A percentile compares a stretch with the other conserved stretches of the same genome.
These are phyloP conservation scores for Forsythia suspensa DNA, from an alignment of 257 asterid genomes.

Conservation along the genomic window DNA sequence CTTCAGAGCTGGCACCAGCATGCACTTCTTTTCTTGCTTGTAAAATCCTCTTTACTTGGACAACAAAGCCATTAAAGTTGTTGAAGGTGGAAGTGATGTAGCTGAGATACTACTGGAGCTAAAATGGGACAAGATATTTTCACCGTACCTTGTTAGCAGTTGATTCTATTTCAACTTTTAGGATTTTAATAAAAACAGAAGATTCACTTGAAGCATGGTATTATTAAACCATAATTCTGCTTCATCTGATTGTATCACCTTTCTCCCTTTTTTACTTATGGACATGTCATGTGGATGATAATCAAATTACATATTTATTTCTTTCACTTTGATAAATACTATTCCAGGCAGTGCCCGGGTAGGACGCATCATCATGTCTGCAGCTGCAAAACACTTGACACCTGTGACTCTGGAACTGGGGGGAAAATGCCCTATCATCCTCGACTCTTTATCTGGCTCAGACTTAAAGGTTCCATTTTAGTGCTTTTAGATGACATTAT, in stretches of 20 bases:
- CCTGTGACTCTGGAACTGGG: constrained; percentile 96
- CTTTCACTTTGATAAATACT: constrained; percentile 9
- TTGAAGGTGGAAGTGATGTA: constrained; percentile 71
- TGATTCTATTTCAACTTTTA: background rate
- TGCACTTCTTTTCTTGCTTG: constrained; percentile 67
- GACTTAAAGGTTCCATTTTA: constrained; percentile 58
- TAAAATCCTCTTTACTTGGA: constrained; percentile 68
- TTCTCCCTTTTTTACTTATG: background rate
- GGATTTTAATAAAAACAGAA: background rate
- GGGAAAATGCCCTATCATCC: constrained; percentile 89
- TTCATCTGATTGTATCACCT: background rate
- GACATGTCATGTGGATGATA: constrained; percentile 1
- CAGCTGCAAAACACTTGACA: constrained; percentile 93
- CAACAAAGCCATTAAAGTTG: constrained; percentile 58
- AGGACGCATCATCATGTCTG: constrained; percentile 69
- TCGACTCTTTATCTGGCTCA: constrained; percentile 59
- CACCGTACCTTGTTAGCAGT: constrained; percentile 46
- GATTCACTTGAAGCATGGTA: background rate
- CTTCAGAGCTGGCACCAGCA: constrained; percentile 79
- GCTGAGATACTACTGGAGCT: constrained; percentile 63
- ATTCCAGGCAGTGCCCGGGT: constrained; percentile 77
- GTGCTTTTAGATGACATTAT: background rate
- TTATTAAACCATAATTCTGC: constrained; percentile 2
- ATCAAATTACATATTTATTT: background rate
- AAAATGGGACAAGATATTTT: constrained; percentile 92